phyloP scores from a whole-genome alignment of 2,329 filamentous ascomycete genomes.

The Cryoendolithus antarcticus region DNA sequence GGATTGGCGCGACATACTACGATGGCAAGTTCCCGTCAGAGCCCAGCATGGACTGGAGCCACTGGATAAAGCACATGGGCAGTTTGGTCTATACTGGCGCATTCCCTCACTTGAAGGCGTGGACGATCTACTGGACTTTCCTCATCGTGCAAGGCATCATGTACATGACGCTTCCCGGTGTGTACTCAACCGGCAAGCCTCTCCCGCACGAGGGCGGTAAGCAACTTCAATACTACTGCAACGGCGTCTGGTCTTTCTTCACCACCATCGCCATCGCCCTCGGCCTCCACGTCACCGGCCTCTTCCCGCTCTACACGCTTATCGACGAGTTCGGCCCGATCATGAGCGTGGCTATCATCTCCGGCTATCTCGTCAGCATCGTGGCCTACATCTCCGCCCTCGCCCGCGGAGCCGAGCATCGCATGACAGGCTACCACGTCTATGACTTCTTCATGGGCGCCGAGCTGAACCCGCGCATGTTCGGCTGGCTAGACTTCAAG shows the following conservation, averaged over 20 bases:
- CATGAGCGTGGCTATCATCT: slow-evolving; percentile 84
- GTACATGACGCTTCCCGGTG: slow-evolving; percentile 77
- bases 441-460: slow-evolving; percentile 91
- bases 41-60: slow-evolving; percentile 38
- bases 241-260: slow-evolving; percentile 77
- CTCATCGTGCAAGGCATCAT: slow-evolving; percentile 71
- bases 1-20: slow-evolving; percentile 90
- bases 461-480: slow-evolving; percentile 71
- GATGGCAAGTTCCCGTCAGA: slow-evolving; percentile 62
- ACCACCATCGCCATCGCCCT: slow-evolving; percentile 61
- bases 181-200: slow-evolving; percentile 79
- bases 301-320: slow-evolving; percentile 83
- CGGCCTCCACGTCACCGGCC: slow-evolving; percentile 63
- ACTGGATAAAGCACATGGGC: slow-evolving; percentile 62
- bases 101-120: slow-evolving; percentile 70
- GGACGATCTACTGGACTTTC: slow-evolving; percentile 91
- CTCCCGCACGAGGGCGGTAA: slow-evolving; percentile 70
- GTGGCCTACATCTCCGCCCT: slow-evolving; percentile 79
- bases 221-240: slow-evolving; percentile 91
- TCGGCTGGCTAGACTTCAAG: slow-evolving; percentile 72
- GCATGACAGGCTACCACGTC: slow-evolving; percentile 73
- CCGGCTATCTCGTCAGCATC: slow-evolving; percentile 71
- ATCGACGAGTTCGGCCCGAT: slow-evolving; percentile 92
- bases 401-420: slow-evolving; percentile 68
- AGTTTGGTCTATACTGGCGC: slow-evolving; percentile 69